Base-by-base conservation (phyloP, 2,329 filamentous ascomycete species). In the Penicillium sp. region DNA sequence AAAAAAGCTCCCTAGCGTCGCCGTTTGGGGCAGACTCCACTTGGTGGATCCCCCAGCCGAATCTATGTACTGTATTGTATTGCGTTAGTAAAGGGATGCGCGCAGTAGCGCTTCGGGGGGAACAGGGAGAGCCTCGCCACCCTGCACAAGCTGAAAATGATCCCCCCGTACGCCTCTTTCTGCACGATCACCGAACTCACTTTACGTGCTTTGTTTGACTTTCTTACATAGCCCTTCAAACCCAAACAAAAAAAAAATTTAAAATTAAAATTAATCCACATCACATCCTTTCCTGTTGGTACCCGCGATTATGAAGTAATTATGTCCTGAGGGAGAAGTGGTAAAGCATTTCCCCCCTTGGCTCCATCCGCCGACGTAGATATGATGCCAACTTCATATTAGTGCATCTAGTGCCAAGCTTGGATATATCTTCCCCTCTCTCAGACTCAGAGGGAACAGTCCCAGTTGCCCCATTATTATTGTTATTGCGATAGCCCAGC, bases 1-100 rank as follows among this genome's bases (percentile, higher is more conserved):
- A 60, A 63, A 27, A 52, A 58, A 59, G 53, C 57, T 61, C 56
- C 59, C 61, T 65, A 65, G 61, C 61, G 62, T 55, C 53, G 51
- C 57, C 63, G 59, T 65, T 65, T 57, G 44, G 43, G 47, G 50
- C 55, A 45, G 53, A 42, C 49, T 20, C 51, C 53, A 55, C 51
- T 48, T 0, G 11, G 54, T 63, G 62, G 62, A 51, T 45, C 53
- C 45, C 45, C 33, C 35, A 14, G 48, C 25, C 46, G 53, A 55
- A 55, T 56, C 44, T 26, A 55, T 43, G 46, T 45, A 57, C 53
- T 14, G 51, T 57, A 37, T 55, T 49, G 59, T 60, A 55, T 55
- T 54, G 29, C 47, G 50, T 51, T 54, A 58, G 57, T 53, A 58
- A 56, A 54, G 56, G 60, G 62, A 64, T 60, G 53, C 54, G 50